Conservation (phyloP, 169 alveolate species). For the Miamiensis avidus region DNA sequence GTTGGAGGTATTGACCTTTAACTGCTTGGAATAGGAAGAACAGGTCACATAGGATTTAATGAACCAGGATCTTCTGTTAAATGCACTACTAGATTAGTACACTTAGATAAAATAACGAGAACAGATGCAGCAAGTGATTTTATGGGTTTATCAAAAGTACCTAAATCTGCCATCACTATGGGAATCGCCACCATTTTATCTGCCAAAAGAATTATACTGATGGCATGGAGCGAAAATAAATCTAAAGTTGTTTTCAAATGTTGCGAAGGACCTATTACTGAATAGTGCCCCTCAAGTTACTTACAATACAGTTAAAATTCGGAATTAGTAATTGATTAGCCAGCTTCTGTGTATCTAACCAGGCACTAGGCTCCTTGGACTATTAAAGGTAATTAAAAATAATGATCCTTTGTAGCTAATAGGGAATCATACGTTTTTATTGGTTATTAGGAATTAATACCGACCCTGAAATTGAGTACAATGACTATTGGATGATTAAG, state of each 20-base stretch:
- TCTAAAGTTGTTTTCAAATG: conserved; percentile 37
- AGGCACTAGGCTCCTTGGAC: conserved; percentile 49
- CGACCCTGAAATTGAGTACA: conserved; percentile 32
- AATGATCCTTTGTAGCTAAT: too few relatives aligned
- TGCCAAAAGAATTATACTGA: conserved; percentile 54
- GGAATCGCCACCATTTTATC: conserved; percentile 61
- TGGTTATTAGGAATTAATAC: conserved; percentile 26
- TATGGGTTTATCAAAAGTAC: conserved; percentile 61
- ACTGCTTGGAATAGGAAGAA: conserved; percentile 71
- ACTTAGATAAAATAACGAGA: conserved; percentile 60
- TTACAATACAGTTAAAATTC: conserved; percentile 33
- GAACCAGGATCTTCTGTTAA: conserved; percentile 70
- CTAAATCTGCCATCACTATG: conserved; percentile 76
- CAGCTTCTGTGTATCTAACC: conserved; percentile 46
- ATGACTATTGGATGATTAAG: conserved; percentile 30
- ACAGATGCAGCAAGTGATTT: conserved; percentile 65
- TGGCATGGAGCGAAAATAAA: conserved; percentile 59
- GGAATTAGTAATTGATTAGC: conserved; percentile 30
- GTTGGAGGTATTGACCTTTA: conserved; percentile 62
- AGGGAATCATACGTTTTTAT: too few relatives aligned
- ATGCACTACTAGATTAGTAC: conserved; percentile 53
- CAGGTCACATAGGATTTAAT: conserved; percentile 81
- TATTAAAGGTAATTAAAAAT: conserved; percentile 14
- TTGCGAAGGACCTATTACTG: conserved; percentile 33
- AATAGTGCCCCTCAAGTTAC: conserved; percentile 46